Evolutionary conservation across 208 protist genomes (phyloP).

Genomic region (Acanthamoeba sp.): DNA sequence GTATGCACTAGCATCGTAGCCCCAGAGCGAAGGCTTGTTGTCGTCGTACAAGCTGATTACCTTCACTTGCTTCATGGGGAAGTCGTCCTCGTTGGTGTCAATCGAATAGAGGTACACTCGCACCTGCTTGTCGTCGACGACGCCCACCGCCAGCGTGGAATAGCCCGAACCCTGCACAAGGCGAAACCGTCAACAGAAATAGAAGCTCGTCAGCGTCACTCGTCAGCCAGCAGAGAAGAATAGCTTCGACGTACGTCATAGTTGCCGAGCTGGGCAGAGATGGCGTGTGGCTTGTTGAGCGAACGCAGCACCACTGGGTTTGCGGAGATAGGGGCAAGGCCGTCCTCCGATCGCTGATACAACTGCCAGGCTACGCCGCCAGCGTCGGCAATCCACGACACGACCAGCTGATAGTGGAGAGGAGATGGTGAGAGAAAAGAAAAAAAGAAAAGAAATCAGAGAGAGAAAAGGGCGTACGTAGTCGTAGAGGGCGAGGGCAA

Average conservation of each 20-base stretch:
- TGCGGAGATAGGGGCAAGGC: background rate
- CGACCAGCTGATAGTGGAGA: background rate
- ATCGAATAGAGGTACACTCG: conserved; percentile 17
- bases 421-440: background rate
- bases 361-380: background rate
- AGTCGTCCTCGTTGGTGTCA: background rate
- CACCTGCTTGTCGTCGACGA: background rate
- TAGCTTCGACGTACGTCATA: background rate
- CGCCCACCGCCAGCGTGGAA: background rate
- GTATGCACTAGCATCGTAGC: background rate
- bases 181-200: background rate
- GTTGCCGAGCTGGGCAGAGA: background rate
- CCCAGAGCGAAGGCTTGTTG: background rate
- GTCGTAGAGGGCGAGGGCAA: background rate
- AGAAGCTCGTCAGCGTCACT: background rate
- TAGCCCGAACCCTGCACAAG: background rate
- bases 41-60: background rate
- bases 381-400: background rate
- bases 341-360: background rate
- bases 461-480: background rate
- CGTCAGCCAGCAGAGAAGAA: background rate
- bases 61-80: conserved; percentile 3
- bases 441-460: background rate
- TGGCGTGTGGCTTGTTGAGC: background rate
- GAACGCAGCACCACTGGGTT: background rate